Conservation (phyloP, 345 rosid species). For the Eucalyptus decipiens region DNA sequence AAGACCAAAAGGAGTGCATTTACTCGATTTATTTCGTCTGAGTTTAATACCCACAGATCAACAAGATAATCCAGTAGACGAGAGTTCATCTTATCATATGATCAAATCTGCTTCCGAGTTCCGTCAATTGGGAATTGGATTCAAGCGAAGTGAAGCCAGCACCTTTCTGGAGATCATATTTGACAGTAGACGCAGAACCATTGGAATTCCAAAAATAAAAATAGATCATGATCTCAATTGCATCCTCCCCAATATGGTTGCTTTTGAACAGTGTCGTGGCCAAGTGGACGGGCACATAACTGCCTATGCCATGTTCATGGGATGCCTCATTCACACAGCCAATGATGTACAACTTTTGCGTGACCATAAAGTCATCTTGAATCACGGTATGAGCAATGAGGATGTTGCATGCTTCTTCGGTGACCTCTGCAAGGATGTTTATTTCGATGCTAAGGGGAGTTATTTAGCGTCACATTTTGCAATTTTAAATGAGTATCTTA, state of each 20-base stretch:
- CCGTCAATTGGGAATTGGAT: too few species aligned
- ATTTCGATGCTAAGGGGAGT: neutral
- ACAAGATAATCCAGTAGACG: too few species aligned
- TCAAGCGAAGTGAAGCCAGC: too few species aligned
- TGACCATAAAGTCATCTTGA: neutral
- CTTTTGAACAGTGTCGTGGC: neutral
- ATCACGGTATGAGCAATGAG: neutral
- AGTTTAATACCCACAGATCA: too few species aligned
- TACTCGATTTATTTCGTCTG: too few species aligned
- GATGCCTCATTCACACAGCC: neutral
- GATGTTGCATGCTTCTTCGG: neutral
- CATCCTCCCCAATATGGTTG: neutral
- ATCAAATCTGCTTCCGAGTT: too few species aligned
- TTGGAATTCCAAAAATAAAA: neutral
- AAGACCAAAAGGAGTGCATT: too few species aligned
- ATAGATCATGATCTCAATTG: too few species aligned
- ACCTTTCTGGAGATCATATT: neutral
- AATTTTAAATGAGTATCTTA: too few species aligned
- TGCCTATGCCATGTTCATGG: neutral
- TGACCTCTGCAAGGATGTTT: neutral
- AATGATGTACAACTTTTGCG: neutral
- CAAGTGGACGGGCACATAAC: neutral
- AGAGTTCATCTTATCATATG: too few species aligned
- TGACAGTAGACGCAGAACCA: neutral
- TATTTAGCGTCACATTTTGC: neutral